Evolutionary conservation across 192 early-diverging fungal genomes (phyloP).

Genomic region (Coemansia sp.): DNA sequence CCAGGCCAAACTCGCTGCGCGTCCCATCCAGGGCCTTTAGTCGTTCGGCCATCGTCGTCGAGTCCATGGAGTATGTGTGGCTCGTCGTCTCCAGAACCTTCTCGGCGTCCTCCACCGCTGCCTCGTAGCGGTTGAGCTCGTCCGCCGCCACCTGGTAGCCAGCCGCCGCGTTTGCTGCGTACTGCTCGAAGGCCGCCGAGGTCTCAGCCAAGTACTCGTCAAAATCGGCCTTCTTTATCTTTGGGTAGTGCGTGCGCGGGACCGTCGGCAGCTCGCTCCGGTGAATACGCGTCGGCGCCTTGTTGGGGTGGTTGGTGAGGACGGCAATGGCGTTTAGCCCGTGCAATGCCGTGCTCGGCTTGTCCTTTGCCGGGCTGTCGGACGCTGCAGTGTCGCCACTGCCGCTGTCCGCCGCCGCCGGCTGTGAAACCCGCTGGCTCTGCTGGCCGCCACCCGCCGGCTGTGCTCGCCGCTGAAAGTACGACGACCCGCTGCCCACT

Average conservation of each 20-base stretch:
- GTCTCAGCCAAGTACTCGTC: conserved; percentile 73
- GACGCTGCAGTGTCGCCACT: not conserved
- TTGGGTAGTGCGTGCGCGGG: conserved; percentile 46
- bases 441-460: conserved; percentile 3
- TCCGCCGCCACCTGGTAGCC: conserved; percentile 44
- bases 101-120: conserved; percentile 45
- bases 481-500: conserved; percentile 31
- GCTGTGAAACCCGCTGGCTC: not conserved
- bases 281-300: conserved; percentile 41
- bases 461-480: conserved; percentile 46
- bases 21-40: conserved; percentile 41
- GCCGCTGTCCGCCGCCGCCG: not conserved
- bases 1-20: conserved; percentile 54
- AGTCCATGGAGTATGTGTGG: conserved; percentile 48
- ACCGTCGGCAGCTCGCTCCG: conserved; percentile 47
- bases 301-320: conserved; percentile 48
- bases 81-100: conserved; percentile 26
- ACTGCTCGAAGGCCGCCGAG: conserved; percentile 72
- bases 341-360: not conserved
- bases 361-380: not conserved
- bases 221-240: conserved; percentile 73
- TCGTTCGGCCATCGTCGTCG: conserved; percentile 49
- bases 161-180: conserved; percentile 59
- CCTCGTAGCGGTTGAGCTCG: conserved; percentile 49
- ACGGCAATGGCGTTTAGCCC: conserved; percentile 48